Evolutionary conservation across 2,329 filamentous ascomycete species (phyloP).

Genomic region (Bisporella sp.): DNA sequence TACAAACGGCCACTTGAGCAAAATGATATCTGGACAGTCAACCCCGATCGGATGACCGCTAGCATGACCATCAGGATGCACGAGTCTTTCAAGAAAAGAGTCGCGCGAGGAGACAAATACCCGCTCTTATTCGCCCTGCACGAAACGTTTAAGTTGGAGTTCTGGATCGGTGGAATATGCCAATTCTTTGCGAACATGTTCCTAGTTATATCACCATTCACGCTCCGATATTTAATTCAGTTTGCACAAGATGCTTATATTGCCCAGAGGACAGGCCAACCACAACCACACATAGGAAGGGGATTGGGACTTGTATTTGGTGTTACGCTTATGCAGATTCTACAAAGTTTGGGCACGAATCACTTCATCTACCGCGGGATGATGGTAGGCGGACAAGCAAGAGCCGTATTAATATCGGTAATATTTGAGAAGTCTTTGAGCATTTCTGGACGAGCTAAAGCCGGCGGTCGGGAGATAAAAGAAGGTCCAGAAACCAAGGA

Average conservation of each 20-base stretch:
- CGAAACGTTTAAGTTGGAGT: constrained; percentile 79
- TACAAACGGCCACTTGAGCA: constrained; percentile 78
- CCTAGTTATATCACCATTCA: constrained; percentile 79
- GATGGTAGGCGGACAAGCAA: constrained; percentile 78
- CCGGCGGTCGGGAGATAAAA: constrained; percentile 57
- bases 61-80: constrained; percentile 60
- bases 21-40: constrained; percentile 84
- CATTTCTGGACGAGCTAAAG: constrained; percentile 79
- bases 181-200: constrained; percentile 66
- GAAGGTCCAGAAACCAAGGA: constrained; percentile 32
- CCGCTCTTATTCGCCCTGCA: constrained; percentile 76
- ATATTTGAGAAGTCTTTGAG: constrained; percentile 93
- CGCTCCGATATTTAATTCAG: constrained; percentile 76
- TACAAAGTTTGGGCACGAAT: constrained; percentile 74
- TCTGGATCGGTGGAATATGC: constrained; percentile 75
- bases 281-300: constrained; percentile 61
- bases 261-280: constrained; percentile 43
- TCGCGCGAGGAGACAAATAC: constrained; percentile 60
- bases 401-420: constrained; percentile 74
- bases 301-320: constrained; percentile 81
- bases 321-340: constrained; percentile 76
- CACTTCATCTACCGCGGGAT: constrained; percentile 93
- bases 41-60: constrained; percentile 69
- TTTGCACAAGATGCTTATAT: constrained; percentile 76
- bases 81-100: constrained; percentile 61